Percentiles rank a stretch among this genome's conserved stretches.
Evolutionary conservation across 2,329 filamentous ascomycete genomes (phyloP).

Genomic region (Colletotrichum tanaceti): DNA sequence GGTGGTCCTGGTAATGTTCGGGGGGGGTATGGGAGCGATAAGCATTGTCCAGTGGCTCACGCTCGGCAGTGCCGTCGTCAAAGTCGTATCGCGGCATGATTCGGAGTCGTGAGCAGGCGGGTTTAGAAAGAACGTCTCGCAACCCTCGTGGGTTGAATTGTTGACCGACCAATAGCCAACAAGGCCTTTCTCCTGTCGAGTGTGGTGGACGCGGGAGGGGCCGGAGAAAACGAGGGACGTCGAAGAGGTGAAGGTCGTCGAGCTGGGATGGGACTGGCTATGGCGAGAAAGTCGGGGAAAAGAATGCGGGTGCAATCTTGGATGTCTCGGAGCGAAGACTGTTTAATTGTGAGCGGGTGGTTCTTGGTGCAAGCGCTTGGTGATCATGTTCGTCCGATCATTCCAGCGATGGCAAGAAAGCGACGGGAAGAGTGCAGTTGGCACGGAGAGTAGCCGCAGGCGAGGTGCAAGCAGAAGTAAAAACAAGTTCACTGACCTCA

Average conservation of each 20-base stretch:
- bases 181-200: conserved; percentile 2
- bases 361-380: conserved; percentile 14
- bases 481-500: conserved; percentile 29
- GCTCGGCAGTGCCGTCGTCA: conserved; percentile 39
- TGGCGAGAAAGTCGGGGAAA: conserved; percentile 8
- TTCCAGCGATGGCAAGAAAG: conserved; percentile 27
- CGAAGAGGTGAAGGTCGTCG: conserved; percentile 15
- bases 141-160: conserved; percentile 27
- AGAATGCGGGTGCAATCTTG: conserved; percentile 30
- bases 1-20: conserved; percentile 38
- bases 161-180: conserved; percentile 29
- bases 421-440: conserved; percentile 13
- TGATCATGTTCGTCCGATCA: conserved; percentile 14
- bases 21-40: conserved; percentile 36
- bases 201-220: conserved; percentile 9
- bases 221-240: neutral
- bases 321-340: conserved; percentile 33
- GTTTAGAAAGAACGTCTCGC: conserved; percentile 14
- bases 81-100: conserved; percentile 42
- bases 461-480: neutral
- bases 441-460: conserved; percentile 9
- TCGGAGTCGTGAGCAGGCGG: conserved; percentile 36
- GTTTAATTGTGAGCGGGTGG: conserved; percentile 29
- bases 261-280: neutral
- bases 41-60: conserved; percentile 40